Evolutionary conservation across 139 green algal species (phyloP).

Genomic region (Microglena sp.): DNA sequence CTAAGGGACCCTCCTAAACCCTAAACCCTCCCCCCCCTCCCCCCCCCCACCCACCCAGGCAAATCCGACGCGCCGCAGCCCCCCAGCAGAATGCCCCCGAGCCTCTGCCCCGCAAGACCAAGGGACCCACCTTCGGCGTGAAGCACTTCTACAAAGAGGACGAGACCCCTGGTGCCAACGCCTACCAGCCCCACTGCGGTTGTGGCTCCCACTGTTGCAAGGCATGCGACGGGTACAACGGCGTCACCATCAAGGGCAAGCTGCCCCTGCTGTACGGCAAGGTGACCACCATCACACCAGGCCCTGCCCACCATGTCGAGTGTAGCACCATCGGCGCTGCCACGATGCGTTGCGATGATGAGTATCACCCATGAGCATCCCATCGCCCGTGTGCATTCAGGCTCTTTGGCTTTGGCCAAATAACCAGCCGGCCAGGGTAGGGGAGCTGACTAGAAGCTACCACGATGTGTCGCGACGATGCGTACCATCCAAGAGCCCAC

Average conservation of each 20-base stretch:
- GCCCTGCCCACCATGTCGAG: neutral
- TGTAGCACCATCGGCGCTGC: constrained; percentile 3
- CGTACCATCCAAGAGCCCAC: neutral
- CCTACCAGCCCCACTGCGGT: neutral
- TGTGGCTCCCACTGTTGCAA: constrained; percentile 1
- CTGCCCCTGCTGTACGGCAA: constrained; percentile 2
- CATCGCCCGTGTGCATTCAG: too few relatives aligned
- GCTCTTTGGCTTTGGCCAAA: too few relatives aligned
- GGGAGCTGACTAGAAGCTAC: too few relatives aligned
- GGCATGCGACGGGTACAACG: neutral
- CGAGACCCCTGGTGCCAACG: neutral
- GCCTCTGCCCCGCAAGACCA: constrained; percentile 4
- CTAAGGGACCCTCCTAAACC: too few relatives aligned
- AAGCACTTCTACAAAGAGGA: neutral
- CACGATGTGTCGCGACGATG: too few relatives aligned
- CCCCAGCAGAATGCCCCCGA: too few relatives aligned
- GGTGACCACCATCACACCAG: constrained; percentile 7
- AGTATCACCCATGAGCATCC: too few relatives aligned
- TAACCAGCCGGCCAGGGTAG: too few relatives aligned
- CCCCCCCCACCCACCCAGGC: too few relatives aligned
- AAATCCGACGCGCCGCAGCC: too few relatives aligned
- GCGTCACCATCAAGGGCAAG: neutral
- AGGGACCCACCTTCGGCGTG: constrained; percentile 6
- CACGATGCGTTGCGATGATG: too few relatives aligned
- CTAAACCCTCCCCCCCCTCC: too few relatives aligned